These are phyloP conservation scores for Ottelia alismoides DNA, from an alignment of 106 monocot species.

Conservation along the genomic window DNA sequence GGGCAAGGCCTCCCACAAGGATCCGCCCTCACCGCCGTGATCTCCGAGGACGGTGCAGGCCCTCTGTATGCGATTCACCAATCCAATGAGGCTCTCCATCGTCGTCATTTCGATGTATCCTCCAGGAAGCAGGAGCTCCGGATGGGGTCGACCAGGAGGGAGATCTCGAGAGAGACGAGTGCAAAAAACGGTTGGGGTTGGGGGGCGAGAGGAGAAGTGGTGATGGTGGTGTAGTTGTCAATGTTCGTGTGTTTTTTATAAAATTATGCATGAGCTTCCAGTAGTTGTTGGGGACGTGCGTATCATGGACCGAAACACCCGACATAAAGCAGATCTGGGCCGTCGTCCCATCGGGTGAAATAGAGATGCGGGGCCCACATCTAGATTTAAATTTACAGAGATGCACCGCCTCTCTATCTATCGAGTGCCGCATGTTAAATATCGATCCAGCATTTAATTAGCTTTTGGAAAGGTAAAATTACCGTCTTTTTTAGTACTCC, in stretches of 20 bases:
- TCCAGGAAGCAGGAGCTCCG: neutral
- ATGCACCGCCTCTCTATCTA: neutral
- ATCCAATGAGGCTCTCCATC: constrained; percentile 79
- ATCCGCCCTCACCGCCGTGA: constrained; percentile 46
- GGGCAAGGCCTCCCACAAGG: constrained; percentile 77
- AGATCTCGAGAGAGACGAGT: neutral
- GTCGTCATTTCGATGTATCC: constrained; percentile 59
- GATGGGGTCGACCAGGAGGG: neutral
- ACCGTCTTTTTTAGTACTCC: too few species aligned
- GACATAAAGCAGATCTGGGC: too few species aligned
- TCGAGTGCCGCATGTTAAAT: too few species aligned
- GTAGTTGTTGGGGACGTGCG: neutral
- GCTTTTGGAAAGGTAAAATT: too few species aligned
- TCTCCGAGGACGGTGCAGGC: constrained; percentile 94
- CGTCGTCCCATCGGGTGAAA: too few species aligned
- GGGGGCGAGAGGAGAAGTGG: neutral
- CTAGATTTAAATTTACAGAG: too few species aligned
- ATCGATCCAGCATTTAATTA: too few species aligned
- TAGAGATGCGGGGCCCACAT: too few species aligned
- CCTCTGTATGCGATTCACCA: constrained; percentile 88
- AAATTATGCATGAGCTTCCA: too few species aligned
- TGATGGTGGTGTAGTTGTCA: neutral
- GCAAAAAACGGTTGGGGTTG: too few species aligned
- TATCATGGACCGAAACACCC: too few species aligned
- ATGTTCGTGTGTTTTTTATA: too few species aligned